Evolutionary conservation across 2,329 filamentous ascomycete species (phyloP), one percentile per base, ranked within the genome.

Genomic region (Paecilomyces niveus): DNA sequence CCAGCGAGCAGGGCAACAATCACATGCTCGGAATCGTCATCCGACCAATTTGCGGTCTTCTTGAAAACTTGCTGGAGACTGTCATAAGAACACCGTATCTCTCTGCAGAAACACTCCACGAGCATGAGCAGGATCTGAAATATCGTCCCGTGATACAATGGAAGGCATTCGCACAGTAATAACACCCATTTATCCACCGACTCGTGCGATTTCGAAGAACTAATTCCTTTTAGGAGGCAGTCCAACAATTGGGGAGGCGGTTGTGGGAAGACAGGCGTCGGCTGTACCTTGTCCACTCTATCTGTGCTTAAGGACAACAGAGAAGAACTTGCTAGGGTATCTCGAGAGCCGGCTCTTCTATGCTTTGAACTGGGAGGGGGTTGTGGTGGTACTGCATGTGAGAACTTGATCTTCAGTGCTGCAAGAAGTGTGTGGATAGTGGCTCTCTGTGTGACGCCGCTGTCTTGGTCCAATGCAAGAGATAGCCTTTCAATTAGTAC

Each of bases 141-240:
- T 53, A 97, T 90, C 4, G 88, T 85, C 51, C 89, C 87, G 0
- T 89, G 83, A 72, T 96, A 96, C 13, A 96, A 80, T 0, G 92
- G 91, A 31, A 99, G 78, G 52, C 91, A 90, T 69, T 93, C 89
- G 3, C 86, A 84, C 7, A 99, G 80, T 64, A 99, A 92, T 31
- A 84, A 81, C 9, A 97, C 86, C 95, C 95, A 99, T 70, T 90
- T 92, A 66, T 97, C 92, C 35, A 99, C 78, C 5, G 95, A 87
- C 8, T 86, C 80, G 4, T 90, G 86, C 64, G 90, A 92, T 56
- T 81, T 86, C 2, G 82, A 71, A 3, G 91, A 89, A 57, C 89
- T 86, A 54, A 99, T 87, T 0, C 92, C 94, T 53, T 86, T 85
- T 61, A 91, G 87, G 11, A 99, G 80, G 68, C 90, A 96, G 62